These are phyloP conservation scores for Penicillium nucicola DNA, from an alignment of 495 filamentous ascomycete genomes.

Conservation along the genomic window DNA sequence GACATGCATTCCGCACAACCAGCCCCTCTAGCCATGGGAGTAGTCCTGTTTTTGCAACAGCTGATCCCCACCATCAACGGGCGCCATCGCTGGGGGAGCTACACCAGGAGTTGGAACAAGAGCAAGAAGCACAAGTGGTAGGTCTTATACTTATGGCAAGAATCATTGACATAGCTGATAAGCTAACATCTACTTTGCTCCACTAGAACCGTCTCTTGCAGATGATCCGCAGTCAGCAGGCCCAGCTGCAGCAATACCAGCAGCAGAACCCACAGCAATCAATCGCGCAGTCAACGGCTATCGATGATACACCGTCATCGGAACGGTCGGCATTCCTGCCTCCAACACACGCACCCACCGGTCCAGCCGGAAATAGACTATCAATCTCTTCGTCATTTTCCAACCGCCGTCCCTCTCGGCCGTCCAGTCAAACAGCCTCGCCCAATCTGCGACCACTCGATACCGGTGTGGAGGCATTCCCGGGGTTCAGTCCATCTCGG, in stretches of 20 bases:
- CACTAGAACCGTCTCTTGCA: constrained; percentile 78
- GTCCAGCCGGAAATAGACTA: constrained; percentile 22
- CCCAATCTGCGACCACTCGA: constrained; percentile 37
- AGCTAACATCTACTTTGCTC: constrained; percentile 6
- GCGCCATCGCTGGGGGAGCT: constrained; percentile 88
- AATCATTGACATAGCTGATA: not conserved
- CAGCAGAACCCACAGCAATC: constrained; percentile 45
- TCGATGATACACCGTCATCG: constrained; percentile 67
- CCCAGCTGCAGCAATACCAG: constrained; percentile 70
- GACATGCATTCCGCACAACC: constrained; percentile 45
- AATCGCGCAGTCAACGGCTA: constrained; percentile 40
- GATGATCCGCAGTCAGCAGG: constrained; percentile 85
- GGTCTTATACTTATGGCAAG: constrained; percentile 12
- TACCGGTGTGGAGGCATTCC: constrained; percentile 25
- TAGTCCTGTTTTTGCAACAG: constrained; percentile 56
- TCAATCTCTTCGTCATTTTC: constrained; percentile 46
- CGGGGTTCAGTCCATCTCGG: constrained; percentile 25
- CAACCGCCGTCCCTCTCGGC: constrained; percentile 45
- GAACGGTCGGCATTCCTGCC: constrained; percentile 56
- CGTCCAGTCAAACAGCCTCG: constrained; percentile 34
- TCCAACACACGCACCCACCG: constrained; percentile 31
- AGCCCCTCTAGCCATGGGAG: constrained; percentile 57
- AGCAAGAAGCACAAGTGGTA: constrained; percentile 94
- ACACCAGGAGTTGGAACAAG: constrained; percentile 90
- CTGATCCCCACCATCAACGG: constrained; percentile 62